phyloP scores from a whole-genome alignment of 495 filamentous ascomycete species.

The Neurospora discreta region DNA sequence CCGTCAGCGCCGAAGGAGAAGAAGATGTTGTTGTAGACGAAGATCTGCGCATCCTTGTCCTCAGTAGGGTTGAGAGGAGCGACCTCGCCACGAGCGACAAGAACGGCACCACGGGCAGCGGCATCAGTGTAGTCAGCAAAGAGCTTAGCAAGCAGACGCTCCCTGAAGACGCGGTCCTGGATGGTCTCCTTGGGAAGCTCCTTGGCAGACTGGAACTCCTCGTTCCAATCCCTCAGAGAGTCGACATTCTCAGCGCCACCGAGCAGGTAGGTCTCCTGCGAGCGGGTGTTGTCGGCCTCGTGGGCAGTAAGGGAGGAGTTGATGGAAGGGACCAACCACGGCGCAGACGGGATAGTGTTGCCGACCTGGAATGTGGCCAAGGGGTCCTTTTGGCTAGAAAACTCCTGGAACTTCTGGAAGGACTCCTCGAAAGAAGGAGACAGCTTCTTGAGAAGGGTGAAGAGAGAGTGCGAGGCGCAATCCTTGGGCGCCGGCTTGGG shows the following conservation, averaged over 20 bases:
- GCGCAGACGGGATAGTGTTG: constrained; percentile 81
- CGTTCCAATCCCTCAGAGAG: constrained; percentile 95
- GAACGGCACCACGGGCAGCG: constrained; percentile 80
- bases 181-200: constrained; percentile 88
- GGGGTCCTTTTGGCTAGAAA: constrained; percentile 72
- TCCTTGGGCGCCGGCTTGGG: constrained; percentile 62
- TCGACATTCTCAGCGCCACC: constrained; percentile 86
- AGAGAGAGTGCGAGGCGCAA: constrained; percentile 69
- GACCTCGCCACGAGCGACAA: constrained; percentile 88
- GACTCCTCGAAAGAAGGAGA: constrained; percentile 71
- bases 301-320: constrained; percentile 55
- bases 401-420: constrained; percentile 67
- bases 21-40: constrained; percentile 99
- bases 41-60: constrained; percentile 86
- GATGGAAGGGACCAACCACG: constrained; percentile 74
- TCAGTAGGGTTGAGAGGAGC: constrained; percentile 96
- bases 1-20: constrained; percentile 98
- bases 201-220: constrained; percentile 94
- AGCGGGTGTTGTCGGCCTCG: constrained; percentile 70
- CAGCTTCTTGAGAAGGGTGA: constrained; percentile 62
- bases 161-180: constrained; percentile 92
- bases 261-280: constrained; percentile 87
- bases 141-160: constrained; percentile 85
- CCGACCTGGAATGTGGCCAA: constrained; percentile 89
- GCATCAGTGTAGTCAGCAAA: constrained; percentile 97